Evolutionary conservation across 345 rosid genomes (phyloP), one percentile per base, ranked within the genome.

Genomic region (Dovyalis caffra): DNA sequence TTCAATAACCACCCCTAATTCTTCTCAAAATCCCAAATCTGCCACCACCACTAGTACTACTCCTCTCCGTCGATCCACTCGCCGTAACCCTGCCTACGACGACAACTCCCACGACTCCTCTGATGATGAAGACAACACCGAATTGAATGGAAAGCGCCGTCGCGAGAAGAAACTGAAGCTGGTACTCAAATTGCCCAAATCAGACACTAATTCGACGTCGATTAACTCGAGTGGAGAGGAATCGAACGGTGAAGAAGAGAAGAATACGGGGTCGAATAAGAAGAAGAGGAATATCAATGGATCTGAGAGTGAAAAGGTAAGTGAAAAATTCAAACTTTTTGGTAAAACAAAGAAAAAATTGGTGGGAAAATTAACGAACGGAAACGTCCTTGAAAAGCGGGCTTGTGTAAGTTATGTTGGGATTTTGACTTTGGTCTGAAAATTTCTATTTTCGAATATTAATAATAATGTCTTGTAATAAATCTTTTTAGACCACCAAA

Each of bases 21-120:
- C 71, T 32, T 7, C 86, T 3, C 73, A 71, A 68, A 86, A 79
- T 88, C 78, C 80, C 85, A 79, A 78, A 29, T 60, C 77, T 74
- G 83, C 86, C 83, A 71, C 89, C 32, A 8, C 11, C 58, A 53
- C 26, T 69, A n/a, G n/a, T n/a, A 64, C 82, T 11, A 58, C 73
- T 74, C 72, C 78, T 31, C 71, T 45, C 58, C 93, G 89, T 72
- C 88, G 93, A 82, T 89, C 91, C 76, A 47, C 83, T 35, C 88
- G 93, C 82, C 87, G 87, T 20, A 60, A 68, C 40, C 66, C 68
- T 28, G 53, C 26, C 49, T 33, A 33, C 68, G 12, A 49, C 35
- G 25, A 67, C 40, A 28, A 28, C 61, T 49, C 49, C 23, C 61
- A 15, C 9, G 76, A 63, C 8, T 53, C 62, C 0, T 45, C 37